These are phyloP conservation scores for Candida chauliodis DNA, from an alignment of 805 yeast species.

Conservation along the genomic window DNA sequence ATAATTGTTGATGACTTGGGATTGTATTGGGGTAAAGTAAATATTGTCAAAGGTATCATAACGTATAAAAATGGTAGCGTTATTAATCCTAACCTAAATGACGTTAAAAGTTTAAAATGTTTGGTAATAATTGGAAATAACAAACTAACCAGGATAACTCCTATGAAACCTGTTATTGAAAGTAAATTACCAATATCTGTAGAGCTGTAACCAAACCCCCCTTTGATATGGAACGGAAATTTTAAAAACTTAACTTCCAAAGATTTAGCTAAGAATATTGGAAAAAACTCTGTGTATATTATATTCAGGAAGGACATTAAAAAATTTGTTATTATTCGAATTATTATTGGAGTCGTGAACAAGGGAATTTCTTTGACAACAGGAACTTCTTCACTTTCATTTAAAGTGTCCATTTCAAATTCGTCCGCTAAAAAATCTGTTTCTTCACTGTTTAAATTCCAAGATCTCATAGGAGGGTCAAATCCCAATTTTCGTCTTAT, in stretches of 20 bases:
- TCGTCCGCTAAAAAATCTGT: not conserved
- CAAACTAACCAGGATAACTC: constrained; percentile 46
- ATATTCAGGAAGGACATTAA: constrained; percentile 45
- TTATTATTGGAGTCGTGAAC: constrained; percentile 23
- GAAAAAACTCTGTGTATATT: constrained; percentile 53
- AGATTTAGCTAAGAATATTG: constrained; percentile 47
- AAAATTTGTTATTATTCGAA: constrained; percentile 34
- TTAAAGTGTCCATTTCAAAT: constrained; percentile 1
- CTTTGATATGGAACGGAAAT: constrained; percentile 48
- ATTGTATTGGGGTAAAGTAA: constrained; percentile 36
- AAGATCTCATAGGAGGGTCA: constrained; percentile 24
- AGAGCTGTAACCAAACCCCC: constrained; percentile 51
- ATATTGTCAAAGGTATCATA: constrained; percentile 45
- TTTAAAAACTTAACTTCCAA: constrained; percentile 22
- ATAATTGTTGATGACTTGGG: constrained; percentile 20
- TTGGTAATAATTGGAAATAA: constrained; percentile 52
- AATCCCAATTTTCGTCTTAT: constrained; percentile 21
- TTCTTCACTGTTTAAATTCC: constrained; percentile 15
- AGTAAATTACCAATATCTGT: constrained; percentile 48
- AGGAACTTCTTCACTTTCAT: not conserved
- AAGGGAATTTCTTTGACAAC: not conserved
- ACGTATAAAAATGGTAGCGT: constrained; percentile 45
- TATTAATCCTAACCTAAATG: constrained; percentile 39
- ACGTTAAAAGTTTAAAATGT: constrained; percentile 40
- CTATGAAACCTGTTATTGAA: constrained; percentile 51